Evolutionary conservation across 192 early-diverging fungal species (phyloP).

Genomic region (Entophlyctis luteolus): DNA sequence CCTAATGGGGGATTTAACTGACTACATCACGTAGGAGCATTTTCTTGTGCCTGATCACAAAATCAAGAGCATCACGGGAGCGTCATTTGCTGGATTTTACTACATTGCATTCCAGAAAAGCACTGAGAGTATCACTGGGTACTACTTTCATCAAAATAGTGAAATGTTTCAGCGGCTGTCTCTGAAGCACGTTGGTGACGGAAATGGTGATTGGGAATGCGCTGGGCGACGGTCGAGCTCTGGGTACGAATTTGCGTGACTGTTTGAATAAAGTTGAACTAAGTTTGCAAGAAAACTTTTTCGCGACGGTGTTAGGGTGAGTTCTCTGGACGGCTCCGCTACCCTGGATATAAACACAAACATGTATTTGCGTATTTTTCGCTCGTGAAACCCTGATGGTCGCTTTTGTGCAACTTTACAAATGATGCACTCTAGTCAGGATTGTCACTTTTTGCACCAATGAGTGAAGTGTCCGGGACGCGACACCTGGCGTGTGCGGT

Average conservation of each 20-base stretch:
- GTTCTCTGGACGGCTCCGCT: too few species aligned
- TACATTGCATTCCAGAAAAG: slow-evolving; percentile 71
- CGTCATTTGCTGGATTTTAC: slow-evolving; percentile 88
- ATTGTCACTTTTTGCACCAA: too few species aligned
- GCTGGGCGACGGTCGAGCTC: not conserved
- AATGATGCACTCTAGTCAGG: too few species aligned
- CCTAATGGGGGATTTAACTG: not conserved
- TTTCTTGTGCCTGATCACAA: slow-evolving; percentile 84
- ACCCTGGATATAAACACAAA: too few species aligned
- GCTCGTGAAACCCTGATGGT: too few species aligned
- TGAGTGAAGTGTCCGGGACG: too few species aligned
- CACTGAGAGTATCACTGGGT: slow-evolving; percentile 59
- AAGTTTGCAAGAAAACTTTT: too few species aligned
- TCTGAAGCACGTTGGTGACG: slow-evolving; percentile 37
- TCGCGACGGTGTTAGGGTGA: too few species aligned
- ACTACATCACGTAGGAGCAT: slow-evolving; percentile 51
- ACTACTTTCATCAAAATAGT: slow-evolving; percentile 58
- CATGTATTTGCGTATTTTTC: too few species aligned
- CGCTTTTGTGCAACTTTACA: too few species aligned
- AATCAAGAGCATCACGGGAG: slow-evolving; percentile 70
- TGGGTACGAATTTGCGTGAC: slow-evolving; percentile 26
- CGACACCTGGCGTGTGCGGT: too few species aligned
- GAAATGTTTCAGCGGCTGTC: slow-evolving; percentile 52
- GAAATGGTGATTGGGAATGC: slow-evolving; percentile 2
- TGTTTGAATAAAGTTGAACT: too few species aligned